Base-by-base conservation (phyloP, 78 protist species). In the Tieghemostelium lacteum region DNA sequence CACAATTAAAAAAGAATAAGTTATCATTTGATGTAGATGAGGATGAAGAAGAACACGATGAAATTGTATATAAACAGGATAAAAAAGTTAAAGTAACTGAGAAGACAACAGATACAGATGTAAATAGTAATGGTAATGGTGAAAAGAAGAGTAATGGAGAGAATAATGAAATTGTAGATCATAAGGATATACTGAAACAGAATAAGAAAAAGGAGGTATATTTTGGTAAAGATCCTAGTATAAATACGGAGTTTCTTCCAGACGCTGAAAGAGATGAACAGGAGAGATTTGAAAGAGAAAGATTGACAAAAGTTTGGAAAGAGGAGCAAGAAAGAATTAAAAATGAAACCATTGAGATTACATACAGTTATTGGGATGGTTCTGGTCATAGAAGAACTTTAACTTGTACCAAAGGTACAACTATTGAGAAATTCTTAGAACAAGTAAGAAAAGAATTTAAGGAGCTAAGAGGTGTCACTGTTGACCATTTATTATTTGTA, bases 341-440 rank as follows among this genome's bases (percentile, higher is more conserved):
- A 77, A 83, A 69, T 24, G 98, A 97, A 34, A 39, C 26, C 24
- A 73, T 96, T 10, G 91, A 95, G 16, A 80, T 97, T 10, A 77
- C 93, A 4, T 97, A 93, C 73, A 58, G 88, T 24, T 97, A 73
- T 75, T 97, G 98, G 98, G 98, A 97, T 62, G 98, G 98, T 1
- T 42, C 94, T 20, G 98, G 98, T 34, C 98, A 97, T 62, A 78
- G 98, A 6, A 14, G 93, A 24, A 1, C 33, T 1, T 33, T 88
- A 20, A 69, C 34, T 34, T 74, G 92, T 14, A 26, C 28, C 5
- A 96, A 96, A 63, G 98, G 98, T 31, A 34, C 92, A 6, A 63
- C 97, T 0, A 92, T 96, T 6, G 92, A 54, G 10, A 50, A 83
- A 45, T 96, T 96, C 65, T 77, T 96, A 22, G 91, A 85, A 10